Conservation (phyloP, 768 basidiomycete genomes). For the Rhizopogon vulgaris region DNA sequence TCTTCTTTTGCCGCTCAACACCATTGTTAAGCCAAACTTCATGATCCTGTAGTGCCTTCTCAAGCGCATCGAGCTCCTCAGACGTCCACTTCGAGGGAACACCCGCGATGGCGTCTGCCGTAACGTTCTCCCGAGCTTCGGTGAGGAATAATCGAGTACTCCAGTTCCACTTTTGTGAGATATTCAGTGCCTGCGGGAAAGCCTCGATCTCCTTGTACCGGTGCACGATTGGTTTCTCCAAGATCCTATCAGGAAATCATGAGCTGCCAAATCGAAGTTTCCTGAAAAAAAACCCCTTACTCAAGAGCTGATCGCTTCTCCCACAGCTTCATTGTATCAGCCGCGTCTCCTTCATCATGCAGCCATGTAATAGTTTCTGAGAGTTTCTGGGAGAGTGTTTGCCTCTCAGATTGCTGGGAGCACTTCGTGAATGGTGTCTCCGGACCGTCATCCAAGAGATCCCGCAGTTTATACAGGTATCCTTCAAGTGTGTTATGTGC, state of each 20-base stretch:
- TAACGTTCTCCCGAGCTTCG: conserved; percentile 72
- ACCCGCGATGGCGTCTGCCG: conserved; percentile 52
- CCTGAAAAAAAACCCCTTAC: conserved; percentile 42
- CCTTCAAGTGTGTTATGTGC: conserved; percentile 87
- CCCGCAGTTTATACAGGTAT: conserved; percentile 88
- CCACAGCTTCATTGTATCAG: conserved; percentile 68
- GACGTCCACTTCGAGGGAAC: conserved; percentile 75
- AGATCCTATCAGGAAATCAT: conserved; percentile 36
- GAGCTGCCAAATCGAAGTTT: not conserved
- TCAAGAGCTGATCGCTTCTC: conserved; percentile 77
- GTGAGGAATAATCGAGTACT: conserved; percentile 79
- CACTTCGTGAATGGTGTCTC: conserved; percentile 81
- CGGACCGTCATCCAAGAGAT: conserved; percentile 62
- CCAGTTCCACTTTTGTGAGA: conserved; percentile 85
- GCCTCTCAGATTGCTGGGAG: conserved; percentile 68
- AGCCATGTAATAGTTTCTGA: conserved; percentile 81
- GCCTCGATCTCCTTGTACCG: conserved; percentile 87
- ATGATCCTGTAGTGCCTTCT: conserved; percentile 70
- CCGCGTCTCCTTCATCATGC: conserved; percentile 75
- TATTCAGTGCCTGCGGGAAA: conserved; percentile 79
- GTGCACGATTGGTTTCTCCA: conserved; percentile 78
- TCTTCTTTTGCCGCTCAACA: conserved; percentile 76
- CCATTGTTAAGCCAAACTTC: conserved; percentile 78
- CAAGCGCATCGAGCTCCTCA: conserved; percentile 79
- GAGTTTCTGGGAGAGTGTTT: conserved; percentile 56